Evolutionary conservation across 768 basidiomycete species (phyloP).

Genomic region (Jaapia argillacea): DNA sequence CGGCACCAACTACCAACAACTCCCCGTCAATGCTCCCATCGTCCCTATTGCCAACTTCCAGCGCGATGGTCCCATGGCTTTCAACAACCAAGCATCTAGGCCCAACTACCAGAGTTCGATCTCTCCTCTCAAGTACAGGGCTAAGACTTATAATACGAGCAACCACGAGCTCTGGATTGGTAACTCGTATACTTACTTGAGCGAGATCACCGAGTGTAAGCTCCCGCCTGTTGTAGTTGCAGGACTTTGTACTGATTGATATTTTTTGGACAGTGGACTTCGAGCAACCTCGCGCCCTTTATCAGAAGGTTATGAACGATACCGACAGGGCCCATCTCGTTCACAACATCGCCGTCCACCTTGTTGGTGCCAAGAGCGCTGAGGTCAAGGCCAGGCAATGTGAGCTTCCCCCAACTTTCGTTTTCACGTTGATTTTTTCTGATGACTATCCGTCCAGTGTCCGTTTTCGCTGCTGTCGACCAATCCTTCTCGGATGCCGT

Average conservation of each 20-base stretch:
- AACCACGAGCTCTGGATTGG: constrained; percentile 73
- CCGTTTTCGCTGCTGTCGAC: constrained; percentile 73
- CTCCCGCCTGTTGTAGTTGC: constrained; percentile 3
- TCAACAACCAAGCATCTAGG: constrained; percentile 71
- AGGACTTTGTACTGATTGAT: neutral
- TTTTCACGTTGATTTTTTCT: neutral
- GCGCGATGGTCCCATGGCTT: constrained; percentile 64
- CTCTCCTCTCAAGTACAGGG: constrained; percentile 56
- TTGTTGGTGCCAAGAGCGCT: constrained; percentile 47
- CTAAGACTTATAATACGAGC: constrained; percentile 25
- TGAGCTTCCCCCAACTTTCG: constrained; percentile 26
- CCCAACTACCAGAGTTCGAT: constrained; percentile 86
- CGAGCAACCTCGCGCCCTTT: constrained; percentile 71
- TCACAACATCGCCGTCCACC: constrained; percentile 55
- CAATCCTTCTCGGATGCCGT: constrained; percentile 68
- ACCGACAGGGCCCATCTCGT: constrained; percentile 50
- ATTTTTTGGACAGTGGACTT: constrained; percentile 51
- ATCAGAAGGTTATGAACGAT: constrained; percentile 58
- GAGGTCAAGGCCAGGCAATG: constrained; percentile 56
- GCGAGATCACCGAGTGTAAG: constrained; percentile 75
- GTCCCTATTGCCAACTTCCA: constrained; percentile 83
- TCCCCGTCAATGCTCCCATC: constrained; percentile 80
- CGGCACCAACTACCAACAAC: constrained; percentile 63
- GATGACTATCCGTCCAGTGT: constrained; percentile 45
- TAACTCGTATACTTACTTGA: constrained; percentile 56